A percentile compares a stretch with the other conserved stretches of the same genome.
Evolutionary conservation across 257 asterid genomes (phyloP).

Genomic region (Orobanche coerulescens): DNA sequence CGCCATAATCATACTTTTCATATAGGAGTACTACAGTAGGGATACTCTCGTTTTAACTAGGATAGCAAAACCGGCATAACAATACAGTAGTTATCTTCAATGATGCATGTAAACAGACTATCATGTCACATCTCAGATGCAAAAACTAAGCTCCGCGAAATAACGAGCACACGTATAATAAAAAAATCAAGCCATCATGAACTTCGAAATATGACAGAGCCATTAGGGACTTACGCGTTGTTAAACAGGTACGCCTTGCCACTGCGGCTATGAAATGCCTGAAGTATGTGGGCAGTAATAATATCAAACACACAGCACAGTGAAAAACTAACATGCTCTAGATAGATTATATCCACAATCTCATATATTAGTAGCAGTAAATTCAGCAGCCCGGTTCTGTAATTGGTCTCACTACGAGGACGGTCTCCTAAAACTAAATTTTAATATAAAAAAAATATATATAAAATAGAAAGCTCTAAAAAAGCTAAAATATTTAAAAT

Average conservation of each 20-base stretch:
- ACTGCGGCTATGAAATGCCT: conserved; percentile 68
- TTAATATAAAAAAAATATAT: no score
- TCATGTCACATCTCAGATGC: background rate
- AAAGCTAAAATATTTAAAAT: no score
- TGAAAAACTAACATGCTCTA: background rate
- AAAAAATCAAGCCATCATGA: no score
- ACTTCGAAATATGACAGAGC: background rate
- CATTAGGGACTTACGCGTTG: conserved; percentile 47
- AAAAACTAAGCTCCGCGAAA: no score
- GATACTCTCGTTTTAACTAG: background rate
- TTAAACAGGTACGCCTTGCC: conserved; percentile 84
- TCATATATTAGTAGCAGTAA: no score
- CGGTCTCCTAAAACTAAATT: no score
- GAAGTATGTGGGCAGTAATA: conserved; percentile 21
- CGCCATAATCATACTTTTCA: background rate
- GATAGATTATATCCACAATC: background rate
- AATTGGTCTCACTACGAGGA: no score
- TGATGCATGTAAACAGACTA: background rate
- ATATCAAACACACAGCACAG: background rate
- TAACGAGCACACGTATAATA: no score
- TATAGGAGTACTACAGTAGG: no score
- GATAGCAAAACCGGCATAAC: background rate
- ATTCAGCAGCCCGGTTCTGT: no score
- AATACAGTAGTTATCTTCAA: background rate
- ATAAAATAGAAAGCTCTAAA: no score